A percentile compares a stretch with the other conserved stretches of the same genome.
These are phyloP conservation scores for Arthrobotrys conoides DNA, from an alignment of 2,329 filamentous ascomycete genomes.

Conservation along the genomic window DNA sequence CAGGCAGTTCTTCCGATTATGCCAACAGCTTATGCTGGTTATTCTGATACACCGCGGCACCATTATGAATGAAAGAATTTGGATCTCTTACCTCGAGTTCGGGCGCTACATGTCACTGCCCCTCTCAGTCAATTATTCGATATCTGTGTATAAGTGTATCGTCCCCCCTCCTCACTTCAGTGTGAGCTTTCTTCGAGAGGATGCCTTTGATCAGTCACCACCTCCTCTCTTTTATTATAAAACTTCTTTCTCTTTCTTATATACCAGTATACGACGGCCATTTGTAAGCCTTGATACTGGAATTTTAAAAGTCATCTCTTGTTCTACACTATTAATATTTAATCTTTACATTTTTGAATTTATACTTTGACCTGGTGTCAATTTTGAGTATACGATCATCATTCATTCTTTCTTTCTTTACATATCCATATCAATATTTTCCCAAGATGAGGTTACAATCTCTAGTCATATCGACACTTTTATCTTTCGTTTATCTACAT, in stretches of 20 bases:
- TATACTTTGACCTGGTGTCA: not conserved
- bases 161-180: not conserved
- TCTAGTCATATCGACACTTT: constrained; percentile 26
- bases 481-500: constrained; percentile 35
- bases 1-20: too few relatives aligned
- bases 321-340: constrained; percentile 7
- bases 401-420: too few relatives aligned
- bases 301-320: not conserved
- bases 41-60: constrained; percentile 17
- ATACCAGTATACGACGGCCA: not conserved
- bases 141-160: constrained; percentile 10
- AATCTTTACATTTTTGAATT: not conserved
- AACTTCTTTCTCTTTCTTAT: too few relatives aligned
- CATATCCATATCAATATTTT: not conserved
- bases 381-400: not conserved
- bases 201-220: not conserved
- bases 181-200: constrained; percentile 3
- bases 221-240: not conserved
- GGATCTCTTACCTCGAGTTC: too few relatives aligned
- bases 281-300: not conserved
- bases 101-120: too few relatives aligned
- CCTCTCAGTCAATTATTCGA: not conserved
- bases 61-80: not conserved
- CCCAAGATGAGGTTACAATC: constrained; percentile 30
- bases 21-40: not conserved